phyloP scores from a whole-genome alignment of 129 eudicot genomes.

The Chrysanthemum makinoi region DNA sequence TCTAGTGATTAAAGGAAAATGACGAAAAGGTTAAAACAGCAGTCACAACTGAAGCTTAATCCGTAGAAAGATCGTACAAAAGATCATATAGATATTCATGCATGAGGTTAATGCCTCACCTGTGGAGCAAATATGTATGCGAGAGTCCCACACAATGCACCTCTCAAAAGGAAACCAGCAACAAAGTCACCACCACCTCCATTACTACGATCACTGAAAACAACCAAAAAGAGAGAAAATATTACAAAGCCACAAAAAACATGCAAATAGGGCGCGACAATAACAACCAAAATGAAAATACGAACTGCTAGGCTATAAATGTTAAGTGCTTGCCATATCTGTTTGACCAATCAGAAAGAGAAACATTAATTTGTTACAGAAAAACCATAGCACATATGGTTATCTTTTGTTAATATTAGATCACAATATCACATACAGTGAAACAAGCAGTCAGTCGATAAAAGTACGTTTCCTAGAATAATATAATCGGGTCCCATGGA shows the following conservation, averaged over 20 bases:
- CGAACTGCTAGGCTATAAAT: background rate
- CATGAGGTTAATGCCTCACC: conserved; percentile 38
- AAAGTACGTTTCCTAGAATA: background rate
- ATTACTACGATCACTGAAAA: conserved; percentile 54
- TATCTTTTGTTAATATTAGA: conserved; percentile 4
- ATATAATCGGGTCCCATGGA: too few species aligned
- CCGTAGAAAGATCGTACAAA: background rate
- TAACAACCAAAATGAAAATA: background rate
- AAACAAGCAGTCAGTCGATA: background rate
- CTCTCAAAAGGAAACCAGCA: conserved; percentile 82
- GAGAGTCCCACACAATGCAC: conserved; percentile 82
- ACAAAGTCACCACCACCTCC: conserved; percentile 74
- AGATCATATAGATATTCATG: background rate
- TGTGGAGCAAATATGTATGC: conserved; percentile 87
- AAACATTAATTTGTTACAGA: background rate
- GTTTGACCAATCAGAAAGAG: too few species aligned
- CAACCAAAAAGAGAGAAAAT: conserved; percentile 3
- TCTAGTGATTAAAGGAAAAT: conserved; percentile 32
- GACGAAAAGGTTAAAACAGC: background rate
- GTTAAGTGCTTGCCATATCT: too few species aligned
- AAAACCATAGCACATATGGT: background rate
- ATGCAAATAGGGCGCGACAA: conserved; percentile 6
- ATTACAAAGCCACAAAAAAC: background rate
- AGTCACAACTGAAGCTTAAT: conserved; percentile 7
- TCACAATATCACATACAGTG: background rate